Base-by-base conservation (phyloP, 805 yeast genomes). In the Teunomyces barrocoloradensis region DNA sequence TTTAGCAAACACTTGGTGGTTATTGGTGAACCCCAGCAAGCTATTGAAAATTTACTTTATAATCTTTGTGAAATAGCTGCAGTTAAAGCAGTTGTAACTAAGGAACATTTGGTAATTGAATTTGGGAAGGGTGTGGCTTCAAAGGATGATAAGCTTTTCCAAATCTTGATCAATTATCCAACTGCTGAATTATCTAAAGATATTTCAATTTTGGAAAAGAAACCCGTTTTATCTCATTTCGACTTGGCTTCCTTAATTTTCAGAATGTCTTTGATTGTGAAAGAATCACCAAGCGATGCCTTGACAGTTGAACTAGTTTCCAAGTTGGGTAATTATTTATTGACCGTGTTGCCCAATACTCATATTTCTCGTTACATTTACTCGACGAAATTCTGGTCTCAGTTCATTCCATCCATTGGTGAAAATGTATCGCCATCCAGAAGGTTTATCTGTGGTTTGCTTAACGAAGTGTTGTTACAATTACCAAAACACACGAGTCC, bases 21-120 rank as follows among this genome's bases (percentile, higher is more conserved):
- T 4, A 59, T 78, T 17, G 95, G 95, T 7, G 96, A 88, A 59
- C 75, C 84, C 5, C 46, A 62, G 46, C 51, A 45, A 1, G 58
- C 65, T 2, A 42, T 69, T 5, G n/a, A 45, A 3, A 44, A 46
- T 6, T 49, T 64, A 6, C 40, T 37, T 37, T 12, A 21, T 6
- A 11, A n/a, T 6, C 40, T 37, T 21, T 12, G 28, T 21, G 40
- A 37, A 13, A 37, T 20, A 13, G 17, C 4, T 12, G 23, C 23
- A 2, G 51, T 53, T 20, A 40, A 43, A 20, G 11, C 25, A 9
- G 42, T 51, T 11, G 46, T 46, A 3, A 36, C 27, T 4, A 20
- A 49, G 13, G 42, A 47, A 27, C 40, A 44, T 5, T 49, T 54
- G 29, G 50, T 46, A 15, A 48, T 46, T n/a, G 17, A 30, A 11